phyloP scores from a whole-genome alignment of 73 alveolate genomes.

The Durusdinium trenchii region DNA sequence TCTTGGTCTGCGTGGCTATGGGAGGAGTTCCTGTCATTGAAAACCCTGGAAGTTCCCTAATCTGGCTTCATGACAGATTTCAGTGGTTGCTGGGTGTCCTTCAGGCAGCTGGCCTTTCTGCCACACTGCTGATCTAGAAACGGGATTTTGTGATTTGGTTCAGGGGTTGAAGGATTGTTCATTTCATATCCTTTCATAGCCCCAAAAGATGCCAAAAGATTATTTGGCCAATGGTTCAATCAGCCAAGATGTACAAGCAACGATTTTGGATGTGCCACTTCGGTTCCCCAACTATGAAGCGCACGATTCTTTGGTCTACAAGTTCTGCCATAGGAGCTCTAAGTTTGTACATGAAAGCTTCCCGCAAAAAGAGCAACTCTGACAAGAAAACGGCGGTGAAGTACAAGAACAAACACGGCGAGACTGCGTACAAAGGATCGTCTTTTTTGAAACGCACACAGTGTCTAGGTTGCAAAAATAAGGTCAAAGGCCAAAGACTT shows the following conservation, averaged over 20 bases:
- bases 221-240: too few species aligned
- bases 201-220: too few species aligned
- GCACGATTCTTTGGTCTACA: not conserved
- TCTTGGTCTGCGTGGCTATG: not conserved
- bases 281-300: not conserved
- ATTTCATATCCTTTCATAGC: not conserved
- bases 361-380: not conserved
- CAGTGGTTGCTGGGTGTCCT: conserved; percentile 14
- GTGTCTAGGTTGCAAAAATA: not conserved
- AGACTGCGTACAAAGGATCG: not conserved
- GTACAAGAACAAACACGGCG: not conserved
- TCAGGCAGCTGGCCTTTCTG: not conserved
- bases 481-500: not conserved
- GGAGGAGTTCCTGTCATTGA: not conserved
- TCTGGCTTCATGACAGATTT: conserved; percentile 3
- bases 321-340: not conserved
- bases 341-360: not conserved
- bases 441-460: not conserved
- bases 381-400: not conserved
- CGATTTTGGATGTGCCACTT: conserved; percentile 24
- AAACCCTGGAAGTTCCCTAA: not conserved
- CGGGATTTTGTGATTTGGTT: not conserved
- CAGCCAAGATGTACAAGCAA: not conserved
- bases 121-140: not conserved
- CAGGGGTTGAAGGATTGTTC: not conserved